Evolutionary conservation across 179 eudicot genomes (phyloP).

Genomic region (Beta macrorhiza): DNA sequence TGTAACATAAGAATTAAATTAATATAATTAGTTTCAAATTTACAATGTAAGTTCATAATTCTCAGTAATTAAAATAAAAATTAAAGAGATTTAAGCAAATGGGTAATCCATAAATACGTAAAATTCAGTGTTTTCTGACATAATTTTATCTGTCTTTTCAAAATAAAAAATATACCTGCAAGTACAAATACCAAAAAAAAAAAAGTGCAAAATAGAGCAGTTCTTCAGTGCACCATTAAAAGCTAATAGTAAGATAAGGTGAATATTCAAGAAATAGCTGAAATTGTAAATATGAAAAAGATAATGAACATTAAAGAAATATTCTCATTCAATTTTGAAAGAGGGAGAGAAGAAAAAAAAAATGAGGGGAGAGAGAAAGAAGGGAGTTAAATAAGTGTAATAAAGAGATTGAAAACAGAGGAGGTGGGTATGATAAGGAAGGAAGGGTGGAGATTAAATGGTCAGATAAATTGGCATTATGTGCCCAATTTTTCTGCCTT

Average conservation of each 20-base stretch:
- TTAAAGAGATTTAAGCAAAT: neutral
- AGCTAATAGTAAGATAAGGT: slow-evolving; percentile 15
- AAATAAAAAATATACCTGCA: slow-evolving; percentile 14
- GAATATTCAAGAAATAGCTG: neutral
- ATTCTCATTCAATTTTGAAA: neutral
- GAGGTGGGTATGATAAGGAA: slow-evolving; percentile 81
- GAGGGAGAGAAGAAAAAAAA: neutral
- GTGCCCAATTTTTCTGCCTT: slow-evolving; percentile 40
- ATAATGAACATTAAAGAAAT: neutral
- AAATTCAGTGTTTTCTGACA: slow-evolving; percentile 12
- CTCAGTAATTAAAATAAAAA: neutral
- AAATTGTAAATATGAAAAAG: neutral
- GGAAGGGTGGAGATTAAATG: slow-evolving; percentile 93
- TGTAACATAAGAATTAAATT: slow-evolving; percentile 9
- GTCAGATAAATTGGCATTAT: slow-evolving; percentile 65
- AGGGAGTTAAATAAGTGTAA: slow-evolving; percentile 24
- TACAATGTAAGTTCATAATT: slow-evolving; percentile 7
- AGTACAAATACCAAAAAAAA: slow-evolving; percentile 8
- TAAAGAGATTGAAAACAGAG: slow-evolving; percentile 22
- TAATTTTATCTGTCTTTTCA: slow-evolving; percentile 3
- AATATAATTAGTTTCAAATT: slow-evolving; percentile 1
- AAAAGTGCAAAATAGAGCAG: slow-evolving; percentile 13
- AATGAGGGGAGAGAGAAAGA: neutral
- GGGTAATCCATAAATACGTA: neutral
- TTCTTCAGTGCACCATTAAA: slow-evolving; percentile 16